Percentiles rank a stretch among this genome's conserved stretches.
These are phyloP conservation scores for Neurospora discreta DNA, from an alignment of 495 filamentous ascomycete genomes.

Conservation along the genomic window DNA sequence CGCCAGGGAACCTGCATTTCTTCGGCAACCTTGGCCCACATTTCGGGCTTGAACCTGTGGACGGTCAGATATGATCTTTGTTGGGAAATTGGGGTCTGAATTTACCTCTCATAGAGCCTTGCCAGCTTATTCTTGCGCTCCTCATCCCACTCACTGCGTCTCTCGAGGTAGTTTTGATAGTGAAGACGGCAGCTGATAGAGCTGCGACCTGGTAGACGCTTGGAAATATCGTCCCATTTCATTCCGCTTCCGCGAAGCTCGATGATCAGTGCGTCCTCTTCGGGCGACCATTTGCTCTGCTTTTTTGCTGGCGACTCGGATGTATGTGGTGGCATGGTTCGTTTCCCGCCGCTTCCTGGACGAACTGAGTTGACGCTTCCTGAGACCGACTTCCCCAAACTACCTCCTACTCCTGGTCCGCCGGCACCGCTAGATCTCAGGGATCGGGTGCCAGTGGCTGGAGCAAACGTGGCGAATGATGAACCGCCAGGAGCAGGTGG, in stretches of 20 bases:
- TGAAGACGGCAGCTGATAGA: conserved; percentile 88
- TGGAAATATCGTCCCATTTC: conserved; percentile 98
- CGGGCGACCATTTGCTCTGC: conserved; percentile 89
- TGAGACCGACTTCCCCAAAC: not conserved
- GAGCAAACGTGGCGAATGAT: conserved; percentile 9
- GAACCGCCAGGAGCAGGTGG: conserved; percentile 8
- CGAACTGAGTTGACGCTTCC: conserved; percentile 2
- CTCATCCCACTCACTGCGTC: conserved; percentile 86
- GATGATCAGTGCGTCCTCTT: conserved; percentile 85
- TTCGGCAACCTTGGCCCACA: conserved; percentile 89
- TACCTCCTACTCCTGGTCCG: conserved; percentile 1
- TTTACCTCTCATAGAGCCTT: conserved; percentile 88
- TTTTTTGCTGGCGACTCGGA: conserved; percentile 78
- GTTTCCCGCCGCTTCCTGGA: conserved; percentile 22
- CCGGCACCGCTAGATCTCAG: conserved; percentile 8
- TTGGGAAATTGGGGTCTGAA: not conserved
- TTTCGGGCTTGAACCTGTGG: conserved; percentile 83
- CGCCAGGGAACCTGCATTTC: conserved; percentile 97
- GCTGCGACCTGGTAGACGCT: conserved; percentile 77
- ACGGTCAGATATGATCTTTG: conserved; percentile 10
- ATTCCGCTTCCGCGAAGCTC: conserved; percentile 77
- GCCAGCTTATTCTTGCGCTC: conserved; percentile 96
- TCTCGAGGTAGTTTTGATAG: conserved; percentile 95
- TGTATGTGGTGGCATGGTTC: conserved; percentile 42
- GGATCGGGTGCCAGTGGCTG: conserved; percentile 14